Evolutionary conservation across 2,329 filamentous ascomycete genomes (phyloP).

Genomic region (Cyphellophora attinorum): DNA sequence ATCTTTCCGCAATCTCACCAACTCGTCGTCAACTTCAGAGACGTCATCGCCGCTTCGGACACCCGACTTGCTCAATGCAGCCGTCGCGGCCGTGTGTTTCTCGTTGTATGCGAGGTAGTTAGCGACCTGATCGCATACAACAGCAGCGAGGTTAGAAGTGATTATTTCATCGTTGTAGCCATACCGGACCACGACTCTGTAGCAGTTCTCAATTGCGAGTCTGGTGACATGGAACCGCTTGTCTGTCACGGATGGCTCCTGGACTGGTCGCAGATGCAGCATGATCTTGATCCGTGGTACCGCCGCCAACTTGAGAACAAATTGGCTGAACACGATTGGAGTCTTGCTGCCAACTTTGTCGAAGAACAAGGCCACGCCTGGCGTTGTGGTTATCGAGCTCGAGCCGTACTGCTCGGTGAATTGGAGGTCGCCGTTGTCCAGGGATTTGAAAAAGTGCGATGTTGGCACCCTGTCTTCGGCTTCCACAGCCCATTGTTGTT

Average conservation of each 20-base stretch:
- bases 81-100: constrained; percentile 3
- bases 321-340: constrained; percentile 62
- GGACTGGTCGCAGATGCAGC: constrained; percentile 60
- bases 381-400: constrained; percentile 35
- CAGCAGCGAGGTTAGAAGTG: constrained; percentile 50
- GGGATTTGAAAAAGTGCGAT: constrained; percentile 23
- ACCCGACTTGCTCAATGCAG: constrained; percentile 3
- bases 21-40: constrained; percentile 6
- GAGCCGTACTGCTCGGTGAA: constrained; percentile 31
- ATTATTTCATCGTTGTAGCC: constrained; percentile 66
- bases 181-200: constrained; percentile 59
- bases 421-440: constrained; percentile 17
- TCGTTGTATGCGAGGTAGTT: constrained; percentile 35
- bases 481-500: constrained; percentile 66
- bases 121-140: constrained; percentile 52
- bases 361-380: constrained; percentile 63
- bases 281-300: constrained; percentile 62
- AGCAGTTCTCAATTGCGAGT: constrained; percentile 50
- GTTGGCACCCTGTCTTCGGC: constrained; percentile 49
- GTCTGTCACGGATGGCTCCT: constrained; percentile 46
- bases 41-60: neutral
- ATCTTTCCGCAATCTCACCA: constrained; percentile 30
- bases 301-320: constrained; percentile 60
- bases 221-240: constrained; percentile 38
- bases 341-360: constrained; percentile 61